Percentiles rank a stretch among this genome's conserved stretches.
phyloP scores from a whole-genome alignment of 2,329 filamentous ascomycete genomes.

The Peltaster fructicola region DNA sequence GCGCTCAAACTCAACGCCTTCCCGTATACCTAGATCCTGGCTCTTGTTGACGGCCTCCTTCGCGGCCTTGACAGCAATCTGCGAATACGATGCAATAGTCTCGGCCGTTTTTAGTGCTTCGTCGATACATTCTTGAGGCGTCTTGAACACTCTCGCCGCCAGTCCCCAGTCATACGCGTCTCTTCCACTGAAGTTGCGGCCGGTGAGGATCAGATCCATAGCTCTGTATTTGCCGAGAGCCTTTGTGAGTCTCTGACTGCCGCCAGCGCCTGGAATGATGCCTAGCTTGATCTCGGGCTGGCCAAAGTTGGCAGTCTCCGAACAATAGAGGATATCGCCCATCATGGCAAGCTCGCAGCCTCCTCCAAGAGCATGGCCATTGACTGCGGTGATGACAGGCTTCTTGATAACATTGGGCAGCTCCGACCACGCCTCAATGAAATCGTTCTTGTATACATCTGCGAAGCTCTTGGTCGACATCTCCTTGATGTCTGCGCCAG shows the following conservation, averaged over 20 bases:
- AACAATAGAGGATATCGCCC: slow-evolving; percentile 91
- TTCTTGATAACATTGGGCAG: slow-evolving; percentile 76
- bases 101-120: slow-evolving; percentile 68
- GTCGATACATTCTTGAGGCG: slow-evolving; percentile 65
- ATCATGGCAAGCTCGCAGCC: slow-evolving; percentile 96
- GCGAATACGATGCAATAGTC: slow-evolving; percentile 73
- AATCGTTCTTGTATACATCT: slow-evolving; percentile 70
- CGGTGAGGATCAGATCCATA: slow-evolving; percentile 84
- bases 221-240: slow-evolving; percentile 53
- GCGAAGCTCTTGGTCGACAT: slow-evolving; percentile 89
- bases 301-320: slow-evolving; percentile 70
- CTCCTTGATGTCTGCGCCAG: slow-evolving; percentile 96
- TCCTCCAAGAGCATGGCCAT: slow-evolving; percentile 83
- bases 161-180: slow-evolving; percentile 85
- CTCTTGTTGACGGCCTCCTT: slow-evolving; percentile 99
- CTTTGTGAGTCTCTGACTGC: slow-evolving; percentile 70
- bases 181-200: slow-evolving; percentile 62
- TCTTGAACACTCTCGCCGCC: slow-evolving; percentile 64
- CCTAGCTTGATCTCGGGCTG: slow-evolving; percentile 96
- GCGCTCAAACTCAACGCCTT: slow-evolving; percentile 89
- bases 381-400: slow-evolving; percentile 84
- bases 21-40: slow-evolving; percentile 70
- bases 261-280: slow-evolving; percentile 79
- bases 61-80: slow-evolving; percentile 69
- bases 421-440: slow-evolving; percentile 88